These are phyloP conservation scores for Cryptococcus neoformans DNA, from an alignment of 1,284 basidiomycete genomes.

Conservation along the genomic window DNA sequence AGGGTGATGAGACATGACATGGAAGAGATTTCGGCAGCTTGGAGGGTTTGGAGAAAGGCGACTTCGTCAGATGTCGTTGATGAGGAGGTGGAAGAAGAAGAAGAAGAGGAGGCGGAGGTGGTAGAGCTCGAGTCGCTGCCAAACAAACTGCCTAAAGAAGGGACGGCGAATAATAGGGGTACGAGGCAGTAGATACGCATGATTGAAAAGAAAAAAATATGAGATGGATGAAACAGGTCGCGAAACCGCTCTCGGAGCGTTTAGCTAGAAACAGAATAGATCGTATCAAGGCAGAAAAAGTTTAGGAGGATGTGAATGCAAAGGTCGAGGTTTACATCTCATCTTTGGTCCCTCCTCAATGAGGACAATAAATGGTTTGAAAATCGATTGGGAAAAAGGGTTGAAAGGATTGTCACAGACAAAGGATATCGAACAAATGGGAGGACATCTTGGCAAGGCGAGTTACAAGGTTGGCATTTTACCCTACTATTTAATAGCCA, in stretches of 20 bases:
- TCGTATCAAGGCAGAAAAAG: too few species aligned
- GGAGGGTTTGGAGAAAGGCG: conserved; percentile 32
- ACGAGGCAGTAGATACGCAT: neutral
- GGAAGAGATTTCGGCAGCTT: conserved; percentile 31
- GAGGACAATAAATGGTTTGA: neutral
- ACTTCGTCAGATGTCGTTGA: conserved; percentile 4
- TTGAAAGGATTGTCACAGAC: neutral
- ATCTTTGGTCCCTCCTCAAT: too few species aligned
- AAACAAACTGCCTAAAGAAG: conserved; percentile 6
- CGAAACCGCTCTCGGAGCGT: neutral
- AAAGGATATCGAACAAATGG: too few species aligned
- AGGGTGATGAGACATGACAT: conserved; percentile 40
- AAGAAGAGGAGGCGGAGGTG: neutral
- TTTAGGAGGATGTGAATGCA: too few species aligned
- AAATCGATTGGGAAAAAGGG: too few species aligned
- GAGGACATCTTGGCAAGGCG: neutral
- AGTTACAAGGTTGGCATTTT: neutral
- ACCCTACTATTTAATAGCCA: too few species aligned
- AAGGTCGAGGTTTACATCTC: too few species aligned
- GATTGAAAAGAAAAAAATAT: neutral
- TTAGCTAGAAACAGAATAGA: too few species aligned
- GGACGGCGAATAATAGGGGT: conserved; percentile 1
- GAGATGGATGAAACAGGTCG: neutral
- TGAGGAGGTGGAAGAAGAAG: neutral
- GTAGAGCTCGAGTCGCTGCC: neutral